These are phyloP conservation scores for Amorphotheca resinae DNA, from an alignment of 495 filamentous ascomycete species.

Conservation along the genomic window DNA sequence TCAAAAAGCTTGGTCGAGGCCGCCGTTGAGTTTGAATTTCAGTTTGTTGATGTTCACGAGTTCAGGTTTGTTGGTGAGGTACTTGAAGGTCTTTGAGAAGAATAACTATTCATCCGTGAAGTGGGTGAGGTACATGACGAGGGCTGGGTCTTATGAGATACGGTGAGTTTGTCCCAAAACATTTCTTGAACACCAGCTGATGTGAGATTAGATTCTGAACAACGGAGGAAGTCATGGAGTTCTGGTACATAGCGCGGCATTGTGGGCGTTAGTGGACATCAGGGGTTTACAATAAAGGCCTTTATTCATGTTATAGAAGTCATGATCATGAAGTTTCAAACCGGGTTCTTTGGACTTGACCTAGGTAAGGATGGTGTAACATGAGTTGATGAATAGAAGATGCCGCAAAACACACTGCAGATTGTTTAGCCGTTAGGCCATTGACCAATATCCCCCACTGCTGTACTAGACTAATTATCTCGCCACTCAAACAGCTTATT, in stretches of 20 bases:
- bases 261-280: conserved; percentile 6
- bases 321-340: too few species aligned
- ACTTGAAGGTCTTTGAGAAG: conserved; percentile 99
- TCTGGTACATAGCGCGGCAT: conserved; percentile 2
- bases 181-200: background rate
- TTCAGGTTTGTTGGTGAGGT: conserved; percentile 80
- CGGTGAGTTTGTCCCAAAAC: conserved; percentile 30
- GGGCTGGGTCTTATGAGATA: conserved; percentile 76
- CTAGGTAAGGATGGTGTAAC: too few species aligned
- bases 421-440: too few species aligned
- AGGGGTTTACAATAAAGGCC: too few species aligned
- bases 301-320: too few species aligned
- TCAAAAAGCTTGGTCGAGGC: conserved; percentile 94
- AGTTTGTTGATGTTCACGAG: conserved; percentile 96
- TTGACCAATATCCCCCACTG: too few species aligned
- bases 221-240: background rate
- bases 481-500: too few species aligned
- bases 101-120: conserved; percentile 97
- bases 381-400: too few species aligned
- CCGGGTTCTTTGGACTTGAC: too few species aligned
- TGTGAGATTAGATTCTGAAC: background rate
- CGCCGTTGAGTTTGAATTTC: conserved; percentile 84
- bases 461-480: too few species aligned
- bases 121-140: conserved; percentile 99
- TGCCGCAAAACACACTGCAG: too few species aligned